A percentile compares a stretch with the other conserved stretches of the same genome.
phyloP scores from a whole-genome alignment of 768 basidiomycete species.

The Rhizopogon salebrosus region DNA sequence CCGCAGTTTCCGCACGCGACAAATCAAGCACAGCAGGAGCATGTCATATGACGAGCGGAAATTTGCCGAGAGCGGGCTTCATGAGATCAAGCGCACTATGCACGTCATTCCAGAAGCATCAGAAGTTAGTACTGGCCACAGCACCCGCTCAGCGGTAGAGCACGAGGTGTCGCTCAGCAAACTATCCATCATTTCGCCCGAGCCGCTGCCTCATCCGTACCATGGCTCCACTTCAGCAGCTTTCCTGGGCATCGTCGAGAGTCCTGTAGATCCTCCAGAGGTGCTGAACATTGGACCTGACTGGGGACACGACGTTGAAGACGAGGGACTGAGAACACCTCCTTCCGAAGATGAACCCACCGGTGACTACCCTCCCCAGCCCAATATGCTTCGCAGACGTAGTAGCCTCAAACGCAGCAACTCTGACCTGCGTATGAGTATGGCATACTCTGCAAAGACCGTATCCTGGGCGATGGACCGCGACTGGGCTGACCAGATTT shows the following conservation, averaged over 20 bases:
- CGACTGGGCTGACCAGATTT: constrained; percentile 53
- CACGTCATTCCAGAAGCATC: constrained; percentile 23
- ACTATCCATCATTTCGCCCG: constrained; percentile 33
- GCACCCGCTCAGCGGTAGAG: constrained; percentile 12
- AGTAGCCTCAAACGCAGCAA: constrained; percentile 63
- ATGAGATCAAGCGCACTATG: constrained; percentile 24
- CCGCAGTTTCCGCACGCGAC: constrained; percentile 8
- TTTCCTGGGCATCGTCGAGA: constrained; percentile 30
- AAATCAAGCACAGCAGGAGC: constrained; percentile 9
- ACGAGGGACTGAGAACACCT: constrained; percentile 22
- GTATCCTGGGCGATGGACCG: constrained; percentile 75
- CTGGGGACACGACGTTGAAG: constrained; percentile 8
- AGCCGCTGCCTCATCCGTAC: constrained; percentile 42
- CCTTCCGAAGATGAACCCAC: constrained; percentile 30
- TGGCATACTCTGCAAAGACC: constrained; percentile 51
- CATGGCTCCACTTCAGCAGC: constrained; percentile 29
- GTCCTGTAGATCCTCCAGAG: constrained; percentile 20
- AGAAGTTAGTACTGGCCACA: constrained; percentile 13
- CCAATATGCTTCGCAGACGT: constrained; percentile 40
- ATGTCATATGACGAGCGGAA: constrained; percentile 13
- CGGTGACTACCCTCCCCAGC: constrained; percentile 23
- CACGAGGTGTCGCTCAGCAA: constrained; percentile 16
- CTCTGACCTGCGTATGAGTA: constrained; percentile 39
- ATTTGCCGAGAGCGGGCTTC: constrained; percentile 12
- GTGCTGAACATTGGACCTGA: constrained; percentile 8